Percentiles rank a stretch among this genome's conserved stretches.
phyloP scores from a whole-genome alignment of 257 asterid species.

The Prunella vulgaris region DNA sequence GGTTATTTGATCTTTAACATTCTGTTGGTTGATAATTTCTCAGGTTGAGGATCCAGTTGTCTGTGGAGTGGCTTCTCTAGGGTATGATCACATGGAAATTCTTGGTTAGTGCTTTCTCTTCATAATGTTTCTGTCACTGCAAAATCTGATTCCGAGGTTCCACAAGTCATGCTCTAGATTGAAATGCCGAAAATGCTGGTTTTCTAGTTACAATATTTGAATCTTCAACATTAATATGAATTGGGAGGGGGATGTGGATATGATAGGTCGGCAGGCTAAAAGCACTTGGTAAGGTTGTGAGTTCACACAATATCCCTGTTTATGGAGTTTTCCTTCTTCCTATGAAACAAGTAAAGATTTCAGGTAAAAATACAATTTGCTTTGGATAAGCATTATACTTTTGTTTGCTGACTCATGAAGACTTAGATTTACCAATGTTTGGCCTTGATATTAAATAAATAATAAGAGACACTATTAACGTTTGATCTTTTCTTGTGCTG shows the following conservation, averaged over 20 bases:
- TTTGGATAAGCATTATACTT: background rate
- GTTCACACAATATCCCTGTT: background rate
- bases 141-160: constrained; percentile 11
- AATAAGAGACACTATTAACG: background rate
- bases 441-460: background rate
- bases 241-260: no score
- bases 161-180: background rate
- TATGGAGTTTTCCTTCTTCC: background rate
- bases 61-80: constrained; percentile 87
- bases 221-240: no score
- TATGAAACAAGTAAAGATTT: background rate
- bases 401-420: background rate
- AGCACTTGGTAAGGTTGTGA: background rate
- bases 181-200: constrained; percentile 9
- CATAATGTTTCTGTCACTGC: constrained; percentile 29
- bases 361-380: background rate
- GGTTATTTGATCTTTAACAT: constrained; percentile 25
- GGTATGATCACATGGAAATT: constrained; percentile 96
- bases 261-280: no score
- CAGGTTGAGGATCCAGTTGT: constrained; percentile 82
- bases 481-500: background rate
- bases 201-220: background rate
- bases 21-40: constrained; percentile 22
- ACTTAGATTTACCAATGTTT: background rate
- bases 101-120: constrained; percentile 80